These are phyloP conservation scores for Picochlorum costavermella DNA, from an alignment of 139 green algal species.

Conservation along the genomic window DNA sequence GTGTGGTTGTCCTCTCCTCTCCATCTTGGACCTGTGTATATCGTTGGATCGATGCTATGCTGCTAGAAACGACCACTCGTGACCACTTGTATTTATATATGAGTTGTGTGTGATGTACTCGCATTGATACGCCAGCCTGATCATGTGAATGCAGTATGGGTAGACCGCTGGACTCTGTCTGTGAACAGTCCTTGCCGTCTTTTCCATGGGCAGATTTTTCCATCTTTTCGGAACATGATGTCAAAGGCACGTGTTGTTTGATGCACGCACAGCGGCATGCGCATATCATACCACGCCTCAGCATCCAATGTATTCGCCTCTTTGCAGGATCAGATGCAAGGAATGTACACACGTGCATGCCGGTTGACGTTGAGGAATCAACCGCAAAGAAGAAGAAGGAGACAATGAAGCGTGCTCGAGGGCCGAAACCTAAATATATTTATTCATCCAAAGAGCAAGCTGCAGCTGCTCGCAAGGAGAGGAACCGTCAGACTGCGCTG, in stretches of 20 bases:
- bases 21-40: too few relatives aligned
- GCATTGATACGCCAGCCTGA: too few relatives aligned
- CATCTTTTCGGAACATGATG: not conserved
- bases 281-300: too few relatives aligned
- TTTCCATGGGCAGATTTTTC: not conserved
- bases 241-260: too few relatives aligned
- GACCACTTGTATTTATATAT: too few relatives aligned
- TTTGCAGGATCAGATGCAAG: not conserved
- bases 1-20: not conserved
- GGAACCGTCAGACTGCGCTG: conserved; percentile 28
- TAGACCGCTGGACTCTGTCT: not conserved
- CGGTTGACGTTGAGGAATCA: not conserved
- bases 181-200: not conserved
- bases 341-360: not conserved
- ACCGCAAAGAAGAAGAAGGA: not conserved
- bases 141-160: not conserved
- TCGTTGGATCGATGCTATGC: too few relatives aligned
- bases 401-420: conserved; percentile 14
- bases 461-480: conserved; percentile 17
- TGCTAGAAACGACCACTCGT: too few relatives aligned
- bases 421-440: conserved; percentile 33
- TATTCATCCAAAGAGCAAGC: conserved; percentile 21
- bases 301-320: too few relatives aligned
- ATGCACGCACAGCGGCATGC: too few relatives aligned
- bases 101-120: too few relatives aligned